Base-by-base conservation (phyloP, 441 rosid species). In the Gossypium lobatum region DNA sequence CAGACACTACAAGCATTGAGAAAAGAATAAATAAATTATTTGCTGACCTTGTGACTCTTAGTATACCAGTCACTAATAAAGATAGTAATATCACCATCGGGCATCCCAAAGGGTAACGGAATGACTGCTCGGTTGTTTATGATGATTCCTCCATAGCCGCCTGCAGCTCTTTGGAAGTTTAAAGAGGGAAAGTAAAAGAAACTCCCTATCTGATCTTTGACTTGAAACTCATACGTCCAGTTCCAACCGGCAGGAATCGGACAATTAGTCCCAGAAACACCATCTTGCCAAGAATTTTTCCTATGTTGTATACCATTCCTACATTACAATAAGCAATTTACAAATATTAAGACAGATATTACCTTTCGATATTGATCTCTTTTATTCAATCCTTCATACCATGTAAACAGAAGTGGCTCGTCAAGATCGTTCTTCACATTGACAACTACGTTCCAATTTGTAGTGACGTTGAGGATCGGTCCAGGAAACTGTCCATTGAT, bases 241-340 rank as follows among this genome's bases (percentile, higher is more conserved):
- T 91, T 93, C 98, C 96, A 93, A 39, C 96, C 93, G 28, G 98
- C 81, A 66, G 96, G 98, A 55, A 93, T 93, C 0, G 95, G 96
- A 82, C 98, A 93, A 85, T 93, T 93, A 64, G 98, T 93, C 69
- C 98, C 98, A 17, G 58, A 83, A 74, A 93, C 98, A 73, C 98
- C 98, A 73, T 93, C 98, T 81, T 93, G 96, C 98, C 98, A 93
- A 69, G 96, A 88, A 75, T 91, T 91, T 79, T 93, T 93, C 83
- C 98, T 81, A 21, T 88, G 87, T 28, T 93, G 98, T 76, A 91
- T 34, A 4, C 95, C 96, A 81, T 93, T 89, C 96, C 97, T 92
- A 74, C 58, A 77, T 5, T 20, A 8, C 37, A 31, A 31, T 31
- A 31, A 31, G 6, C 37, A 5, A 31, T 4, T 31, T 5, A 16